Evolutionary conservation across 345 rosid species (phyloP).

Genomic region (Garcia nutans): DNA sequence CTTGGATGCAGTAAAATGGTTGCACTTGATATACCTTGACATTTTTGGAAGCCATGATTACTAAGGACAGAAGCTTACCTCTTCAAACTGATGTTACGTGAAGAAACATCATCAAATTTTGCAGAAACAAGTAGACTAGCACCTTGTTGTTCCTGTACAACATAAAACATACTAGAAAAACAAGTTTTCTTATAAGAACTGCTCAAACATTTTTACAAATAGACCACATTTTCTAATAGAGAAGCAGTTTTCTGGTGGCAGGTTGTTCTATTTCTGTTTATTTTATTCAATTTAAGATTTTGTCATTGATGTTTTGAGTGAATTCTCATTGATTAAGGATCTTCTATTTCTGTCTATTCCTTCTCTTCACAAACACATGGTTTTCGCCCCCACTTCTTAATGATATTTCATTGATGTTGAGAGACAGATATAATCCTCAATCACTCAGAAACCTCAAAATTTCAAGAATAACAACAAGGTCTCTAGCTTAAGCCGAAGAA

Average conservation of each 20-base stretch:
- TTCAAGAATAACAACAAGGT: background rate
- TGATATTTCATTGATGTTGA: background rate
- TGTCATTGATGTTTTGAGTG: background rate
- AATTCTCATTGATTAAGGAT: background rate
- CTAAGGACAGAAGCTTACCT: slow-evolving; percentile 55
- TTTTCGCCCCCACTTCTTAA: background rate
- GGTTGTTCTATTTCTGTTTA: background rate
- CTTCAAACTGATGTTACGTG: slow-evolving; percentile 79
- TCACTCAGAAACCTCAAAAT: background rate
- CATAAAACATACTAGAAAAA: background rate
- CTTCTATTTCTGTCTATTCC: background rate
- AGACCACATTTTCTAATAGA: too few species aligned
- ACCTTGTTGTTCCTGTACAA: slow-evolving; percentile 76
- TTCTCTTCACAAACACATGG: background rate
- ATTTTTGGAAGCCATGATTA: slow-evolving; percentile 13
- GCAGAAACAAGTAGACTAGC: slow-evolving; percentile 92
- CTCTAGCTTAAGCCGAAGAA: background rate
- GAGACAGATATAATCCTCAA: background rate
- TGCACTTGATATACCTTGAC: slow-evolving; percentile 3
- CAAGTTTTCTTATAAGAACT: too few species aligned
- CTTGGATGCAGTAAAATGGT: slow-evolving; percentile 3
- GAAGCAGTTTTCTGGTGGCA: background rate
- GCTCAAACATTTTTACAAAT: background rate
- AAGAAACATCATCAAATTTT: slow-evolving; percentile 66
- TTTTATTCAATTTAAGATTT: background rate